Evolutionary conservation across 495 filamentous ascomycete species (phyloP).

Genomic region (Talaromyces borbonicus): DNA sequence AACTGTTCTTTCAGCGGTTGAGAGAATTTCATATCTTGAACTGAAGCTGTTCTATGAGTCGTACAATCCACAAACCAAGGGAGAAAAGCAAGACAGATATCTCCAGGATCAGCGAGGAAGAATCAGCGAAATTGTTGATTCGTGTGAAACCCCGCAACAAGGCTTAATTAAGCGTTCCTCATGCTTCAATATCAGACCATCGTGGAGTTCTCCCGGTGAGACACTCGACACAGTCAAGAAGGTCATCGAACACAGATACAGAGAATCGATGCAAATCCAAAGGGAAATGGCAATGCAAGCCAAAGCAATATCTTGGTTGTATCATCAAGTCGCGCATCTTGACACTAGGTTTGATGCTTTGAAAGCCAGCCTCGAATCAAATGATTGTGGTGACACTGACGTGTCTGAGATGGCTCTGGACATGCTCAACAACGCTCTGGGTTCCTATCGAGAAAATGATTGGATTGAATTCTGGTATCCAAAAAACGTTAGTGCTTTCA

Average conservation of each 20-base stretch:
- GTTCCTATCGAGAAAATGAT: constrained; percentile 11
- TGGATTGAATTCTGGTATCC: constrained; percentile 17
- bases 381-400: constrained; percentile 19
- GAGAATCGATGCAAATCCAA: constrained; percentile 21
- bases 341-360: constrained; percentile 17
- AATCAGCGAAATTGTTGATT: constrained; percentile 33
- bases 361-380: constrained; percentile 11
- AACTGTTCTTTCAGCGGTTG: constrained; percentile 26
- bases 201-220: constrained; percentile 7
- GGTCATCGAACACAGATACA: constrained; percentile 16
- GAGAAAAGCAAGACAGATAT: constrained; percentile 19
- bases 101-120: constrained; percentile 27
- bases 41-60: constrained; percentile 34
- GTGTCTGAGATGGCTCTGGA: constrained; percentile 11
- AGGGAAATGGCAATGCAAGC: constrained; percentile 17
- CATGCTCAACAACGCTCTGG: constrained; percentile 11
- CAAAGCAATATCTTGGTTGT: constrained; percentile 28
- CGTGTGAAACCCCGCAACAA: constrained; percentile 31
- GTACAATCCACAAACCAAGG: constrained; percentile 31
- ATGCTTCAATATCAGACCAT: constrained; percentile 16
- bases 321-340: constrained; percentile 10
- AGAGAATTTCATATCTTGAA: constrained; percentile 36
- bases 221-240: background rate
- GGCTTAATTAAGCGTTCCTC: constrained; percentile 40
- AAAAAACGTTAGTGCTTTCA: constrained; percentile 5